These are phyloP conservation scores for Musa acuminata DNA, from an alignment of 176 grass and related monocot species.

Conservation along the genomic window DNA sequence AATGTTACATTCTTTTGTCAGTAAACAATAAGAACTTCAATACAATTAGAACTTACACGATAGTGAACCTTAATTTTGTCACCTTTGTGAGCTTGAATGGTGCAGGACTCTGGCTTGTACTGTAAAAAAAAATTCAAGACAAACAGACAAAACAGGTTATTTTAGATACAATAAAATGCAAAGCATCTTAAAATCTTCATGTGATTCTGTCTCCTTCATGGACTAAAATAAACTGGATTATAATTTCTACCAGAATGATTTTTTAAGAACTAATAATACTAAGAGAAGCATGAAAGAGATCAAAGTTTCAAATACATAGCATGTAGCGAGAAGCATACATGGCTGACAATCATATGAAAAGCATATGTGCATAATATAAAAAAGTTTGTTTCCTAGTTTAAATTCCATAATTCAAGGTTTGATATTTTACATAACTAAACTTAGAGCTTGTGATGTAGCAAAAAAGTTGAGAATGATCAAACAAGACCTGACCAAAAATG, in stretches of 20 bases:
- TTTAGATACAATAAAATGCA: background rate
- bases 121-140: conserved; percentile 26
- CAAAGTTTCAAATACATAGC: background rate
- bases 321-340: no score
- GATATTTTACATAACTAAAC: no score
- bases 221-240: background rate
- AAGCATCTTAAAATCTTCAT: background rate
- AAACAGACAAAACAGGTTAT: conserved; percentile 9
- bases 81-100: conserved; percentile 74
- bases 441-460: no score
- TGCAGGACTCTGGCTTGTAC: conserved; percentile 69
- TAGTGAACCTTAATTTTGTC: conserved; percentile 90
- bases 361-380: no score
- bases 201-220: background rate
- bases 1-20: background rate
- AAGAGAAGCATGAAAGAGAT: background rate
- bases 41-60: conserved; percentile 37
- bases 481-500: no score
- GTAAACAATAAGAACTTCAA: background rate
- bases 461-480: no score
- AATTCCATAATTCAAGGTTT: no score
- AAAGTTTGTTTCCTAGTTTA: no score
- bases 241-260: background rate
- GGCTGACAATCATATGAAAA: no score
- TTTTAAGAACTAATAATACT: background rate